Evolutionary conservation across 371 early-diverging fungal genomes (phyloP).

Genomic region (Mortierella sp.): DNA sequence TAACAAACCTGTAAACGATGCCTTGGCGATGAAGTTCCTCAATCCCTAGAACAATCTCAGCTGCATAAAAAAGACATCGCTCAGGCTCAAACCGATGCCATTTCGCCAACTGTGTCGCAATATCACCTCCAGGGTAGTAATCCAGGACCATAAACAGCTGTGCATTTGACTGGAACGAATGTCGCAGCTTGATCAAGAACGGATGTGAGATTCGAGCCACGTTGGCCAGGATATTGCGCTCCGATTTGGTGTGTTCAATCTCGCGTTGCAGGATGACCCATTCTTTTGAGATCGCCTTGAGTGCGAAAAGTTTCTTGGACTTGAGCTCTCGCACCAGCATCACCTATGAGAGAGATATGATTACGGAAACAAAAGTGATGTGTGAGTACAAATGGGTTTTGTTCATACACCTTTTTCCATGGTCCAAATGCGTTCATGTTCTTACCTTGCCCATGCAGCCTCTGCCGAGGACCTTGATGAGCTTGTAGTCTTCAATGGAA

Average conservation of each 20-base stretch:
- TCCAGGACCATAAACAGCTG: slow-evolving; percentile 89
- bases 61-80: slow-evolving; percentile 86
- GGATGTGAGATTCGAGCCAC: slow-evolving; percentile 72
- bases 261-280: slow-evolving; percentile 74
- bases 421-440: not conserved
- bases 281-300: slow-evolving; percentile 82
- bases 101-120: slow-evolving; percentile 84
- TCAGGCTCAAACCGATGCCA: slow-evolving; percentile 79
- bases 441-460: slow-evolving; percentile 87
- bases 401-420: not conserved
- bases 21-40: slow-evolving; percentile 88
- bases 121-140: slow-evolving; percentile 86
- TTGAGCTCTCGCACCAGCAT: slow-evolving; percentile 70
- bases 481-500: slow-evolving; percentile 69
- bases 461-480: slow-evolving; percentile 79
- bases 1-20: slow-evolving; percentile 83
- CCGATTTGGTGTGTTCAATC: slow-evolving; percentile 74
- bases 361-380: not conserved
- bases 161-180: slow-evolving; percentile 78
- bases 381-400: not conserved
- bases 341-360: slow-evolving; percentile 56
- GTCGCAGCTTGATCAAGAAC: slow-evolving; percentile 79
- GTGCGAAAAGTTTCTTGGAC: slow-evolving; percentile 69
- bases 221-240: slow-evolving; percentile 78
- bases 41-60: slow-evolving; percentile 90